Base-by-base conservation (phyloP, 1,284 basidiomycete species). In the Cutaneotrichosporon sp. region DNA sequence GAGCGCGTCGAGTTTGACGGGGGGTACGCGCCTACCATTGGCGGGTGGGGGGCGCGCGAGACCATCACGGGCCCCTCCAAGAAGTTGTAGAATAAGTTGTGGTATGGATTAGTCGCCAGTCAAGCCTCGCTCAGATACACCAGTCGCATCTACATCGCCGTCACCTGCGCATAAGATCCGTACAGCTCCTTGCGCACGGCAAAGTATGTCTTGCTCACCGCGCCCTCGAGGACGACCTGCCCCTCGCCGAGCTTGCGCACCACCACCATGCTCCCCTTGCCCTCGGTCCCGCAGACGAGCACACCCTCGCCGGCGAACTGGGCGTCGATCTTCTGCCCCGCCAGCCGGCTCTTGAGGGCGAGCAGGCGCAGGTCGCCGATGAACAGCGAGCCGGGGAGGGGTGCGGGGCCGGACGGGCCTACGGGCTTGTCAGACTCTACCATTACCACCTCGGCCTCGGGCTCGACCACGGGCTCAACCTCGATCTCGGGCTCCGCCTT, bases 221-320 rank as follows among this genome's bases (percentile, higher is more conserved):
- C 87, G 3, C 95, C 95, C 75, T 97, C 94, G 52, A 97, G 75
- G 68, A 93, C 90, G 14, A 97, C 87, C 70, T 86, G 86, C 1
- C 92, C 92, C 69, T 88, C 85, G 2, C 84, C 90, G 20, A 87
- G 85, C 82, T 98, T 98, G 68, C 88, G 83, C 34, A 98, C 93
- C 0, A 92, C 89, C 1, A 97, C 92, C 3, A 89, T 84, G 60
- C 90, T 87, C 54, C 86, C 87, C n/a, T 86, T 79, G 31, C 82
- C 77, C 68, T 82, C 84, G 25, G 88, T 89, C 20, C 92, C 92
- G 74, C 94, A 98, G 20, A 98, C 85, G n/a, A 98, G 83, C 8
- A 95, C 89, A 82, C 95, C 95, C 79, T 97, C 93, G 22, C 94
- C 94, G 18, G 93, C 88, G 62, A 97, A 87, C 77, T 97, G 93